Evolutionary conservation across 768 basidiomycete species (phyloP).

Genomic region (Boletellus ananiceps): DNA sequence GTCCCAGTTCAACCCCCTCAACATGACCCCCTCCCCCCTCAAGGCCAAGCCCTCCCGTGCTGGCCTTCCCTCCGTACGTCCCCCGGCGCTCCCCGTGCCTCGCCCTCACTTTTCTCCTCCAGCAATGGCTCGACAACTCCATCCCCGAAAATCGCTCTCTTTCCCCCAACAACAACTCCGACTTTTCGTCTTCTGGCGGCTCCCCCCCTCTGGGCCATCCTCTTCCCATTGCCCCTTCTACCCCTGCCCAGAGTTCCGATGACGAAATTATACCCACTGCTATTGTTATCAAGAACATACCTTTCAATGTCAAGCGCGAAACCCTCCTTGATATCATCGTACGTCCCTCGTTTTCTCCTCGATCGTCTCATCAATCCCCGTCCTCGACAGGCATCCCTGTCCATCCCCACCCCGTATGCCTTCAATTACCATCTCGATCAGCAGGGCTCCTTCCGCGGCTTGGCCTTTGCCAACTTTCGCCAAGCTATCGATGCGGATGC

Average conservation of each 20-base stretch:
- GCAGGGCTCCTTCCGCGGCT: slow-evolving; percentile 91
- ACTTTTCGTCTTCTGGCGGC: slow-evolving; percentile 83
- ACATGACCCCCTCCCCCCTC: slow-evolving; percentile 63
- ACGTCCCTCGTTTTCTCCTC: slow-evolving; percentile 31
- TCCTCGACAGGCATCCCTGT: slow-evolving; percentile 67
- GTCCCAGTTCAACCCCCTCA: slow-evolving; percentile 45
- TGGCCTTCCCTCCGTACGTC: slow-evolving; percentile 46
- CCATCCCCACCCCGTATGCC: slow-evolving; percentile 95
- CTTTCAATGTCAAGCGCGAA: slow-evolving; percentile 97
- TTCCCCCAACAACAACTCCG: slow-evolving; percentile 83
- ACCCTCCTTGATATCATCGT: slow-evolving; percentile 96
- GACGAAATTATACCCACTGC: slow-evolving; percentile 98
- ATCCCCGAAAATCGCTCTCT: slow-evolving; percentile 70
- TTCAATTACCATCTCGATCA: slow-evolving; percentile 99
- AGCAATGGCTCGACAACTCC: slow-evolving; percentile 85
- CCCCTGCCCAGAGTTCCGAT: slow-evolving; percentile 52
- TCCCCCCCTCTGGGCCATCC: slow-evolving; percentile 60
- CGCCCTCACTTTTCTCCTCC: slow-evolving; percentile 22
- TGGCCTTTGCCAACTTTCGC: slow-evolving; percentile 98
- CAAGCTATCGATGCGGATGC: slow-evolving; percentile 89
- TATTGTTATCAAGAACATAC: slow-evolving; percentile 99
- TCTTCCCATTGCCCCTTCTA: slow-evolving; percentile 43
- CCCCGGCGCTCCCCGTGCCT: background rate
- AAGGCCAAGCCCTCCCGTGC: slow-evolving; percentile 68
- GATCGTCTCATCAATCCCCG: slow-evolving; percentile 8